phyloP scores from a whole-genome alignment of 495 filamentous ascomycete species.

The Penicillium argentinense region DNA sequence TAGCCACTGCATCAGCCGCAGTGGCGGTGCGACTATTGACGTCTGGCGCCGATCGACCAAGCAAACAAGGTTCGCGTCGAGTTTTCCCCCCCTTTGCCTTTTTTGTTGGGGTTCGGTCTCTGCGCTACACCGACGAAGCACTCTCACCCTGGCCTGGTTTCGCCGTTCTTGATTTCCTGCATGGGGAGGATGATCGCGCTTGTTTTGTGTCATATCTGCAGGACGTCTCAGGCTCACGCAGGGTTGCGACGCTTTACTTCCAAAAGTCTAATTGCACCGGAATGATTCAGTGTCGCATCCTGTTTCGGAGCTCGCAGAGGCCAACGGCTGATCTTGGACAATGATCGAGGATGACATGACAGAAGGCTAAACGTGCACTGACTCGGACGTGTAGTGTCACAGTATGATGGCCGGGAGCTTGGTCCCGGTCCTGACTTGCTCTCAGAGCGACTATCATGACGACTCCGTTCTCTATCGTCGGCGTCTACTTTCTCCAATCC shows the following conservation, averaged over 20 bases:
- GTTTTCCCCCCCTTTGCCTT: conserved; percentile 1
- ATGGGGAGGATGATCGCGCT: not conserved
- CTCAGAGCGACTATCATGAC: not conserved
- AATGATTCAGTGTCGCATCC: no score
- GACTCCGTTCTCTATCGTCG: not conserved
- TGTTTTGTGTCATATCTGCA: not conserved
- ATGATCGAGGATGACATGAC: no score
- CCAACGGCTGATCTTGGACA: no score
- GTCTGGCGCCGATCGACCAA: conserved; percentile 4
- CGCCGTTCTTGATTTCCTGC: not conserved
- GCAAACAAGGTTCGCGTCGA: conserved; percentile 8
- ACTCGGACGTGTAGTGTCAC: no score
- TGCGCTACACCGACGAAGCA: not conserved
- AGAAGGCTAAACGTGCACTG: no score
- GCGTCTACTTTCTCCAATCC: no score
- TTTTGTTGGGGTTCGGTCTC: conserved; percentile 11
- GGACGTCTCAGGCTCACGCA: not conserved
- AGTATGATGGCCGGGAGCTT: no score
- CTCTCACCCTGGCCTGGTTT: conserved; percentile 1
- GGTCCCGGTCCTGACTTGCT: no score
- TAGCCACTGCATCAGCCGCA: conserved; percentile 22
- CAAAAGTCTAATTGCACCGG: not conserved
- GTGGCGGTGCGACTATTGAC: conserved; percentile 26
- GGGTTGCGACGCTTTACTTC: not conserved
- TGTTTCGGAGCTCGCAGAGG: no score